Evolutionary conservation across 2,329 filamentous ascomycete species (phyloP), one percentile per base, ranked within the genome.

Genomic region (Aquanectria penicillioides): DNA sequence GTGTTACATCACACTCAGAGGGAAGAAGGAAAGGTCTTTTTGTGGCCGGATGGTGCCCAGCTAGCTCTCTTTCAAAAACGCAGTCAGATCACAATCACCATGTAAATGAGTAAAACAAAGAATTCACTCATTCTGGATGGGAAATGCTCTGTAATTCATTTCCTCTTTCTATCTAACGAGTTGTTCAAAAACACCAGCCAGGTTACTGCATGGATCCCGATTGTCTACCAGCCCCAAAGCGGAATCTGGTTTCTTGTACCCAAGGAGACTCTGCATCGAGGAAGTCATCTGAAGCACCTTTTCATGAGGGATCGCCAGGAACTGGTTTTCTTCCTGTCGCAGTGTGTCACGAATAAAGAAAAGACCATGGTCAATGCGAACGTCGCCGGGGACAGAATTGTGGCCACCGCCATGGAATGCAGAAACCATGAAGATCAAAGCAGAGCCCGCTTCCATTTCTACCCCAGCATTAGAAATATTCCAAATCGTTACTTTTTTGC

Each of bases 361-460:
- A 2, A 50, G 23, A 4, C 46, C 46, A 9, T 50, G 31, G 7
- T 38, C 31, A 26, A 37, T 38, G 11, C 46, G 46, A 13, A 50
- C 23, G 6, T 15, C 13, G 31, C 38, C 7, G 13, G 46, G 46
- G 10, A 50, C 33, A 7, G 46, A 50, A 25, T 50, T 50, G 31
- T 50, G 33, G 3, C 46, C 46, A 4, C 46, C 46, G 4, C 46
- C 46, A n/a, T 50, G 46, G 15, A 37, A 50, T 7, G 23, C 46
- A 38, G 46, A 37, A 12, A 33, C 46, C 22, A 50, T 8, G 13
- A 50, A 50, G 12, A 50, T 26, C 5, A 50, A 36, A 1, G 46
- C 46, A 6, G 46, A 50, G 7, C 46, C 46, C 6, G 46, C 22
- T 11, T 38, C 26, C 46, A 50, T 50, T 29, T 50, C 46, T 50